phyloP scores from a whole-genome alignment of 1,284 basidiomycete species.

The Laetiporus sulphureus region DNA sequence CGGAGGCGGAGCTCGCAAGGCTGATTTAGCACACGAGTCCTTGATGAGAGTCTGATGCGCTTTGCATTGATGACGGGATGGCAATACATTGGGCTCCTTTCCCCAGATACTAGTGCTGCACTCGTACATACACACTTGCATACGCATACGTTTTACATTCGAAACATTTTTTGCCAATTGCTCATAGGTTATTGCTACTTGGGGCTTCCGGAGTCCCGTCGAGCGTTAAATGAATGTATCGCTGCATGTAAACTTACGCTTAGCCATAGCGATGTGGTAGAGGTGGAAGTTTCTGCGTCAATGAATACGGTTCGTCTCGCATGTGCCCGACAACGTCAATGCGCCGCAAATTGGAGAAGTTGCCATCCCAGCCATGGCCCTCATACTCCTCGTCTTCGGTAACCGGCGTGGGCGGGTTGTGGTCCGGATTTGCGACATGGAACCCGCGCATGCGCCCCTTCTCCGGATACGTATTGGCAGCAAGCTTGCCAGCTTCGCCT shows the following conservation, averaged over 20 bases:
- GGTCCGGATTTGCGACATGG: constrained; percentile 10
- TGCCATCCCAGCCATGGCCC: constrained; percentile 5
- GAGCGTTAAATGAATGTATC: neutral
- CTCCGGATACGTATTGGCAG: neutral
- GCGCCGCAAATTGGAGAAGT: constrained; percentile 5
- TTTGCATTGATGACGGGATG: no score
- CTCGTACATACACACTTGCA: no score
- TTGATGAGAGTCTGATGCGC: no score
- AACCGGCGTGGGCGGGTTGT: constrained; percentile 4
- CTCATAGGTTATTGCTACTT: neutral
- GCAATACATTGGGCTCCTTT: no score
- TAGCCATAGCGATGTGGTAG: constrained; percentile 9
- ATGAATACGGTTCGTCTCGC: constrained; percentile 7
- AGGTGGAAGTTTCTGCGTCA: constrained; percentile 8
- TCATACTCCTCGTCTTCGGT: constrained; percentile 1
- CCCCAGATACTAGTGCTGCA: no score
- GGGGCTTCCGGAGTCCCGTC: neutral
- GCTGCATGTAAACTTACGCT: neutral
- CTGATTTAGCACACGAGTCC: no score
- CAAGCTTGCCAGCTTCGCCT: neutral
- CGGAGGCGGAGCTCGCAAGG: constrained; percentile 6
- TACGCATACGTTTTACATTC: neutral
- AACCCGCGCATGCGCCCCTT: constrained; percentile 4
- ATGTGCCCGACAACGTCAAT: constrained; percentile 6
- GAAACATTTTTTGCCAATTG: neutral